Percentiles rank a stretch among this genome's conserved stretches.
Conservation (phyloP, 2,329 filamentous ascomycete species). For the Nigrospora oryzae region DNA sequence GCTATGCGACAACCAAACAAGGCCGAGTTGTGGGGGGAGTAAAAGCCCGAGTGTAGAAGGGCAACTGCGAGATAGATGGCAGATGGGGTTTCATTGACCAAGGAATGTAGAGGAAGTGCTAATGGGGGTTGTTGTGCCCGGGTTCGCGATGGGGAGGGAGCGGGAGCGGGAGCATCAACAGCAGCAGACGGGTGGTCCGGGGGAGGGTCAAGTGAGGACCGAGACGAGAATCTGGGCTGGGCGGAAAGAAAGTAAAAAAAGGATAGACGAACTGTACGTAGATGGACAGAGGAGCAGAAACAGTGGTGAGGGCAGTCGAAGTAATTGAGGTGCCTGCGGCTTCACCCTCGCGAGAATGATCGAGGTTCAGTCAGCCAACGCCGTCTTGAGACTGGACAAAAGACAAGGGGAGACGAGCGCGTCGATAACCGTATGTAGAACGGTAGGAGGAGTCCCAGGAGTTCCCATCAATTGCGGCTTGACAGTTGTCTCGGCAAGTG, state of each 20-base stretch:
- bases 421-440: slow-evolving; percentile 2
- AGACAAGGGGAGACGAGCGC: too few species aligned
- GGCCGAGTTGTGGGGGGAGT: slow-evolving; percentile 11
- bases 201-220: not conserved
- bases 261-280: slow-evolving; percentile 23
- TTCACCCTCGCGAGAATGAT: too few species aligned
- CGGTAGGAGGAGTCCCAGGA: slow-evolving; percentile 10
- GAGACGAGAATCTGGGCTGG: not conserved
- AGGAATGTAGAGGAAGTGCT: slow-evolving; percentile 1
- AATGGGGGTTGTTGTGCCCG: too few species aligned
- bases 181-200: not conserved
- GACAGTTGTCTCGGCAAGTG: too few species aligned
- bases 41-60: slow-evolving; percentile 4
- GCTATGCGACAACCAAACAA: slow-evolving; percentile 23
- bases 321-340: slow-evolving; percentile 1
- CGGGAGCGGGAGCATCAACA: slow-evolving; percentile 1
- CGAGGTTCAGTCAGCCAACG: too few species aligned
- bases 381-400: too few species aligned
- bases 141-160: slow-evolving; percentile 1
- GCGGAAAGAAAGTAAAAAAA: slow-evolving; percentile 6
- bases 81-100: too few species aligned
- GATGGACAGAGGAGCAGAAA: slow-evolving; percentile 2
- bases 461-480: too few species aligned
- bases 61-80: not conserved
- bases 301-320: slow-evolving; percentile 5